These are phyloP conservation scores for Zygosaccharomyces sapae DNA, from an alignment of 1,139 yeast genomes.

Conservation along the genomic window DNA sequence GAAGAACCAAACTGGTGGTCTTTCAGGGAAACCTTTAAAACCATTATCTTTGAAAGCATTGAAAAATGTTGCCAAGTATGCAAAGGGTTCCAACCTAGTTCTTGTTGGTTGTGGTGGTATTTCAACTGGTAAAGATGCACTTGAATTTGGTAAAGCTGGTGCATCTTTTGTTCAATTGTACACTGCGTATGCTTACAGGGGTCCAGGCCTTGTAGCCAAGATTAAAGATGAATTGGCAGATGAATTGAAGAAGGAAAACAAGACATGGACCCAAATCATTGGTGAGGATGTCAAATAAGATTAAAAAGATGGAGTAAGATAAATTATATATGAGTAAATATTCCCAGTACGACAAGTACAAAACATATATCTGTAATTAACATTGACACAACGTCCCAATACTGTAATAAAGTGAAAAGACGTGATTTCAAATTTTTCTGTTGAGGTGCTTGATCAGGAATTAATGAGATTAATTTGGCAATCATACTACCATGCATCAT, in stretches of 20 bases:
- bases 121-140: constrained; percentile 73
- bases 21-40: constrained; percentile 89
- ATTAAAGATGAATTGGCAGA: constrained; percentile 69
- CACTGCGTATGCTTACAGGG: constrained; percentile 88
- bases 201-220: constrained; percentile 81
- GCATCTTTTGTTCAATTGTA: constrained; percentile 82
- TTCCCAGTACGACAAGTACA: constrained; percentile 40
- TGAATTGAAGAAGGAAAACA: constrained; percentile 67
- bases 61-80: constrained; percentile 61
- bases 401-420: constrained; percentile 31
- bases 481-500: constrained; percentile 30
- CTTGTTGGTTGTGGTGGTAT: constrained; percentile 96
- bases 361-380: constrained; percentile 42
- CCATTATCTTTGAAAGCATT: constrained; percentile 72
- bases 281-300: constrained; percentile 48
- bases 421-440: constrained; percentile 29
- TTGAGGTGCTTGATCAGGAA: constrained; percentile 36
- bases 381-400: constrained; percentile 41
- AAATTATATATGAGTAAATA: constrained; percentile 29
- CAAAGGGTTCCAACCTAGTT: constrained; percentile 65
- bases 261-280: constrained; percentile 76
- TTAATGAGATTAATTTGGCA: constrained; percentile 29
- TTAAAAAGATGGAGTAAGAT: not conserved
- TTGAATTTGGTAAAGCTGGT: constrained; percentile 91
- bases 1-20: constrained; percentile 70